Evolutionary conservation across 768 basidiomycete species (phyloP).

Genomic region (Hydnomerulius pinastri): DNA sequence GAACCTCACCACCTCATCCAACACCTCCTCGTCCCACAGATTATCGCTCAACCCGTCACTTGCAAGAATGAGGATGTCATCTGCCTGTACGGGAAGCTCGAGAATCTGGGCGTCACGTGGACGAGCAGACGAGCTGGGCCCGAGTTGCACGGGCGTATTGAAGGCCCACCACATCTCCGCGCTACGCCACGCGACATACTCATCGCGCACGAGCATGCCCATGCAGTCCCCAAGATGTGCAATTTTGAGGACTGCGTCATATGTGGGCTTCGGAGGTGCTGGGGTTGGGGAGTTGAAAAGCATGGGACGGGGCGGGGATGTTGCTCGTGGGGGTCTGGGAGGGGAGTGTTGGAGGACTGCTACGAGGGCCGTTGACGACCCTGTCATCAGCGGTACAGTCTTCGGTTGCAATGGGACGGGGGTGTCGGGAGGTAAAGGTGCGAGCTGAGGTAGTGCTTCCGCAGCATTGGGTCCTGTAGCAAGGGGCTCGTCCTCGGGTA

Average conservation of each 20-base stretch:
- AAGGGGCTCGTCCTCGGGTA: slow-evolving; percentile 23
- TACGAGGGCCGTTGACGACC: slow-evolving; percentile 69
- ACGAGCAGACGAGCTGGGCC: slow-evolving; percentile 58
- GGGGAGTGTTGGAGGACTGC: slow-evolving; percentile 56
- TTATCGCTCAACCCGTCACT: slow-evolving; percentile 86
- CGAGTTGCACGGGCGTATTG: slow-evolving; percentile 67
- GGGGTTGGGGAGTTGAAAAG: slow-evolving; percentile 17
- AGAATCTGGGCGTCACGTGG: slow-evolving; percentile 71
- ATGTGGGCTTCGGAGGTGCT: slow-evolving; percentile 39
- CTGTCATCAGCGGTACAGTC: slow-evolving; percentile 48
- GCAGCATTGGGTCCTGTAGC: not conserved
- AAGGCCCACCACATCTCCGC: slow-evolving; percentile 94
- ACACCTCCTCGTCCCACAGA: slow-evolving; percentile 84
- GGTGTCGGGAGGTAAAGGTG: slow-evolving; percentile 13
- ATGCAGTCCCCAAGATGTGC: slow-evolving; percentile 89
- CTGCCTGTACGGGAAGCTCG: slow-evolving; percentile 64
- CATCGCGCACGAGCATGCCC: slow-evolving; percentile 80
- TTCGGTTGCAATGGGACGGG: slow-evolving; percentile 20
- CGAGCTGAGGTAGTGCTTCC: not conserved
- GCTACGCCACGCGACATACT: slow-evolving; percentile 80
- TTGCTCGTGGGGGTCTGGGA: slow-evolving; percentile 9
- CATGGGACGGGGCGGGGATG: slow-evolving; percentile 20
- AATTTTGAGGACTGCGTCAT: slow-evolving; percentile 70
- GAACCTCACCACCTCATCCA: slow-evolving; percentile 77
- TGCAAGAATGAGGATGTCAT: slow-evolving; percentile 80